Evolutionary conservation across 176 grass and related monocot genomes (phyloP).

Genomic region (Lolium perenne): DNA sequence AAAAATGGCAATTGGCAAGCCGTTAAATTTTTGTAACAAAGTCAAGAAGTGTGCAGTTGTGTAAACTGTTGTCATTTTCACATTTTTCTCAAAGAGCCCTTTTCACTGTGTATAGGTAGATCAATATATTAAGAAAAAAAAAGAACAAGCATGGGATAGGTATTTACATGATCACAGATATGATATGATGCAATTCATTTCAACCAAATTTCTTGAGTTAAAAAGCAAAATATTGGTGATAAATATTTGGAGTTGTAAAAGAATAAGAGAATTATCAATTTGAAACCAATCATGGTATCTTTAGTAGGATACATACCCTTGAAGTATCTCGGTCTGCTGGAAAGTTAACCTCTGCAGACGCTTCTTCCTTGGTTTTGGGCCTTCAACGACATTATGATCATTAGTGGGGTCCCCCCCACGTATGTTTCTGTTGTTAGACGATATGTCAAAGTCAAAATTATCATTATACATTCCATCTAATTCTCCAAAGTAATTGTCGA

Average conservation of each 20-base stretch:
- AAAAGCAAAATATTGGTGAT: background rate
- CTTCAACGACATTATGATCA: background rate
- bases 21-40: background rate
- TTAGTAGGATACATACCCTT: constrained; percentile 44
- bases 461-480: background rate
- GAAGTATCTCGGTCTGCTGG: constrained; percentile 35
- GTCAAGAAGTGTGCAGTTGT: background rate
- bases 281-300: background rate
- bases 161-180: background rate
- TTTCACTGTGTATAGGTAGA: background rate
- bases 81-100: background rate
- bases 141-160: background rate
- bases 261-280: background rate
- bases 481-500: background rate
- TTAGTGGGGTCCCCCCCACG: background rate
- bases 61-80: background rate
- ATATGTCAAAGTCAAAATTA: background rate
- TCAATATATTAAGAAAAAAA: too few relatives aligned
- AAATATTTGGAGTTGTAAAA: background rate
- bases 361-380: constrained; percentile 23
- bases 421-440: background rate
- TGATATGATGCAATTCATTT: background rate
- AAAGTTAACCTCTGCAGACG: constrained; percentile 26
- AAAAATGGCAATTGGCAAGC: background rate
- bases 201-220: background rate